Percentiles rank a stretch among this genome's conserved stretches.
Conservation (phyloP, 805 yeast genomes). For the Deakozyma indianensis region DNA sequence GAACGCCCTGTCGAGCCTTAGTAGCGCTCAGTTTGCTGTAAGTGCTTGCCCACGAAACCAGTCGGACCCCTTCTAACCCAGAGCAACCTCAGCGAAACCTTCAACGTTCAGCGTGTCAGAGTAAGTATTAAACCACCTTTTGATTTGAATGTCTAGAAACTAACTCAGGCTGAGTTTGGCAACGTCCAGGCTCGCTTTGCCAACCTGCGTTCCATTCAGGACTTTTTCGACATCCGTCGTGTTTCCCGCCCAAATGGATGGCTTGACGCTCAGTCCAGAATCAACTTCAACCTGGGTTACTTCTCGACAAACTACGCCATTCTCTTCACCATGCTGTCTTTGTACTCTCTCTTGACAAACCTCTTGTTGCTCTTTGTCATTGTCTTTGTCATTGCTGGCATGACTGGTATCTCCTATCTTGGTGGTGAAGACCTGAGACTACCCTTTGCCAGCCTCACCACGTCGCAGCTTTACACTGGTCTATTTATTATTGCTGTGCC, state of each 20-base stretch:
- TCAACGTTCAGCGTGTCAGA: background rate
- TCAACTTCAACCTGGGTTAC: conserved; percentile 72
- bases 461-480: conserved; percentile 74
- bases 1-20: background rate
- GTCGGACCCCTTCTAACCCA: background rate
- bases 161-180: conserved; percentile 13
- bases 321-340: conserved; percentile 54
- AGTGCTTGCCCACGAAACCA: background rate
- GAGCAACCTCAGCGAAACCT: background rate
- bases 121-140: no score
- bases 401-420: conserved; percentile 63
- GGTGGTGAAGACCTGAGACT: conserved; percentile 72
- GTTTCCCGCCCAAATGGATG: conserved; percentile 82
- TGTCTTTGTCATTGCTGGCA: conserved; percentile 55
- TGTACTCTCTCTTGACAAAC: conserved; percentile 83
- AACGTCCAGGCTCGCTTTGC: conserved; percentile 46
- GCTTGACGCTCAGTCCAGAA: conserved; percentile 79
- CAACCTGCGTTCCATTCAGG: conserved; percentile 76
- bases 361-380: conserved; percentile 72
- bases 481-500: conserved; percentile 66
- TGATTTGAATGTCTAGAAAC: no score
- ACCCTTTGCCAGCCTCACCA: conserved; percentile 49
- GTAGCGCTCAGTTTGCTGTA: background rate
- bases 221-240: conserved; percentile 83
- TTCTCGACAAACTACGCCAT: conserved; percentile 76